phyloP scores from a whole-genome alignment of 768 basidiomycete genomes.

The Candolleomyces aberdarensis region DNA sequence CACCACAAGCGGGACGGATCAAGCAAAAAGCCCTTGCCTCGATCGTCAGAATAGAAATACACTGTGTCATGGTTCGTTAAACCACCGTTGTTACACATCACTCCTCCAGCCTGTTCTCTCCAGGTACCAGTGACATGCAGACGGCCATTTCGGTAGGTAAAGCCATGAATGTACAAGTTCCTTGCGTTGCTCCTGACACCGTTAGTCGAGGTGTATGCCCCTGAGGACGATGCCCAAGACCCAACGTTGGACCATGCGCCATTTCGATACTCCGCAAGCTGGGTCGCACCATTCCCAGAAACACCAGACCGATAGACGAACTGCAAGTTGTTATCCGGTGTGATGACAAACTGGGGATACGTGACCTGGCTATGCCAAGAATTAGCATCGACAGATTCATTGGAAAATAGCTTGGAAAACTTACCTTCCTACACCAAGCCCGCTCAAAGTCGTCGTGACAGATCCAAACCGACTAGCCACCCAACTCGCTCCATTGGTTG shows the following conservation, averaged over 20 bases:
- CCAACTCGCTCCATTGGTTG: constrained; percentile 41
- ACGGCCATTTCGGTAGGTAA: constrained; percentile 35
- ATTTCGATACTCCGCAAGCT: constrained; percentile 42
- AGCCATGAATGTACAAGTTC: constrained; percentile 48
- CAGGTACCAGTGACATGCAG: constrained; percentile 46
- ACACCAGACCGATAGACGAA: constrained; percentile 47
- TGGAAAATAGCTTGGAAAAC: constrained; percentile 6
- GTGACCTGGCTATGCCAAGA: constrained; percentile 31
- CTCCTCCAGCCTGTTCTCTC: constrained; percentile 41
- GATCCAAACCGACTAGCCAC: constrained; percentile 37
- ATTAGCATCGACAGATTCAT: too few relatives aligned
- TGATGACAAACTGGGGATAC: constrained; percentile 47
- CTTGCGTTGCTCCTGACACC: constrained; percentile 38
- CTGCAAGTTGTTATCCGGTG: constrained; percentile 43
- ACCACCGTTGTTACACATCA: constrained; percentile 40
- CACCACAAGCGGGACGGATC: background rate
- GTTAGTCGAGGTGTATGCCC: constrained; percentile 40
- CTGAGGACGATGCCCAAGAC: constrained; percentile 42
- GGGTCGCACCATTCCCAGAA: constrained; percentile 45
- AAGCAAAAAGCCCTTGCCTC: constrained; percentile 25
- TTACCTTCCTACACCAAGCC: constrained; percentile 40
- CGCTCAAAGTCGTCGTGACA: constrained; percentile 39
- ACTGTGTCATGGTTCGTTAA: constrained; percentile 48
- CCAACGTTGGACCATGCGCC: constrained; percentile 43
- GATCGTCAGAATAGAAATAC: constrained; percentile 45